phyloP scores from a whole-genome alignment of 2,329 filamentous ascomycete species.

The Blastomyces silverae region DNA sequence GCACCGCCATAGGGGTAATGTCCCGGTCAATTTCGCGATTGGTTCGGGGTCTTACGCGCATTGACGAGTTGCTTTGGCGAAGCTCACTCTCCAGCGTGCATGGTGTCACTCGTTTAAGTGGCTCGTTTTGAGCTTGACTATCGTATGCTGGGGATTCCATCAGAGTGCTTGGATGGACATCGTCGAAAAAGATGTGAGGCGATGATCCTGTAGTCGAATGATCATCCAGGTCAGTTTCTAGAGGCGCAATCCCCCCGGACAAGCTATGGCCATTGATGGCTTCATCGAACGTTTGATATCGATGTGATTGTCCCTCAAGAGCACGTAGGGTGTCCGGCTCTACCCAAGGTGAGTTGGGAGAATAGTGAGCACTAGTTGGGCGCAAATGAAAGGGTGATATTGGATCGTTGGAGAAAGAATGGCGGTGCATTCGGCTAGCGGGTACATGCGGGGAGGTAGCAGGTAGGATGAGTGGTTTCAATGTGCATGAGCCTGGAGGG shows the following conservation, averaged over 20 bases:
- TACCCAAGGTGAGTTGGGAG: constrained; percentile 27
- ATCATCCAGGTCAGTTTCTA: background rate
- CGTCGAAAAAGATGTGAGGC: constrained; percentile 4
- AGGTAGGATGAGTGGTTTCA: constrained; percentile 33
- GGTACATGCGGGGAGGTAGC: constrained; percentile 15
- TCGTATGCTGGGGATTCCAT: background rate
- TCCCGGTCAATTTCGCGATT: constrained; percentile 4
- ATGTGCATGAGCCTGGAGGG: constrained; percentile 31
- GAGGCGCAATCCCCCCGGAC: background rate
- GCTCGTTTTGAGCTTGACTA: constrained; percentile 1
- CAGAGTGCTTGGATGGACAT: constrained; percentile 2
- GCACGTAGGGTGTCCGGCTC: constrained; percentile 33
- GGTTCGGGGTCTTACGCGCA: background rate
- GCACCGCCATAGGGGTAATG: constrained; percentile 1
- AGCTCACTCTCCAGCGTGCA: background rate
- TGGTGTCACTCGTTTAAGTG: background rate
- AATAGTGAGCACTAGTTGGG: constrained; percentile 7
- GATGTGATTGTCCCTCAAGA: constrained; percentile 27
- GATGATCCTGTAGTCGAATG: background rate
- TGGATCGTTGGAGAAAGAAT: constrained; percentile 2
- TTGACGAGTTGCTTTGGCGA: background rate
- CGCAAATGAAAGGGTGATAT: constrained; percentile 14
- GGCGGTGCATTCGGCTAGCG: constrained; percentile 2
- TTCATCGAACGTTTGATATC: constrained; percentile 27
- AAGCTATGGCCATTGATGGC: constrained; percentile 19